These are phyloP conservation scores for Pythium phragmitis DNA, from an alignment of 352 stramenopile species.

Conservation along the genomic window DNA sequence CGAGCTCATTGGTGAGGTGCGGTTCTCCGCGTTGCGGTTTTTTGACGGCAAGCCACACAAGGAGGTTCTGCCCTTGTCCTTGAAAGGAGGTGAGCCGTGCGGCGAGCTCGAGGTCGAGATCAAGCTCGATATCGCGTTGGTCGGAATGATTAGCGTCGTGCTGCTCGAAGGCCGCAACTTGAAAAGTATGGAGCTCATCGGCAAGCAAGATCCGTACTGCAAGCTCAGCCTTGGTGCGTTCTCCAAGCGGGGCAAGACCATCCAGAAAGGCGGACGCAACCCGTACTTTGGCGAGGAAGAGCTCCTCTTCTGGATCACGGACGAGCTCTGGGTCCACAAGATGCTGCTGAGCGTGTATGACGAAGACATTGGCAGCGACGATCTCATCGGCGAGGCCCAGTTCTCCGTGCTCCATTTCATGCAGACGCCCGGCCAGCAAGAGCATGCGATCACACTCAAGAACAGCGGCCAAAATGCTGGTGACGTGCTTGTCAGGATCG, in stretches of 20 bases:
- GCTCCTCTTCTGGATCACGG: slow-evolving; percentile 89
- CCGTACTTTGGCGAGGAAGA: slow-evolving; percentile 92
- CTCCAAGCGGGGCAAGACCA: slow-evolving; percentile 70
- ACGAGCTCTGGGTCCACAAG: slow-evolving; percentile 86
- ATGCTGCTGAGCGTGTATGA: slow-evolving; percentile 81
- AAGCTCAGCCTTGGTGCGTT: slow-evolving; percentile 74
- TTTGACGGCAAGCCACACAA: slow-evolving; percentile 63
- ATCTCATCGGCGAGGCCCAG: slow-evolving; percentile 80
- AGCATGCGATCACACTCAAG: slow-evolving; percentile 57
- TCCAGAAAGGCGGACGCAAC: slow-evolving; percentile 79
- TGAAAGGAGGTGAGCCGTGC: slow-evolving; percentile 34
- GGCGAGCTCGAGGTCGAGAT: slow-evolving; percentile 73
- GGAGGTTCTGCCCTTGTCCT: slow-evolving; percentile 60
- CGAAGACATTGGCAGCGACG: slow-evolving; percentile 88
- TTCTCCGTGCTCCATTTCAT: slow-evolving; percentile 82
- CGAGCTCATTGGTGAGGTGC: slow-evolving; percentile 73
- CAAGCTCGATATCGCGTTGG: slow-evolving; percentile 68
- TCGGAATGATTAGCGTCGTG: slow-evolving; percentile 85
- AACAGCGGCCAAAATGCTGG: slow-evolving; percentile 71
- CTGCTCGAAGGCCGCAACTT: slow-evolving; percentile 88
- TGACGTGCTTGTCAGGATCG: slow-evolving; percentile 71
- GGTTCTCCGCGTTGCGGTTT: slow-evolving; percentile 75
- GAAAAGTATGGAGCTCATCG: slow-evolving; percentile 89
- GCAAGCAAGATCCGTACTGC: slow-evolving; percentile 91
- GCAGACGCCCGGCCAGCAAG: slow-evolving; percentile 40